A percentile compares a stretch with the other conserved stretches of the same genome.
phyloP scores from a whole-genome alignment of 1,284 basidiomycete species.

The Malassezia caprae region DNA sequence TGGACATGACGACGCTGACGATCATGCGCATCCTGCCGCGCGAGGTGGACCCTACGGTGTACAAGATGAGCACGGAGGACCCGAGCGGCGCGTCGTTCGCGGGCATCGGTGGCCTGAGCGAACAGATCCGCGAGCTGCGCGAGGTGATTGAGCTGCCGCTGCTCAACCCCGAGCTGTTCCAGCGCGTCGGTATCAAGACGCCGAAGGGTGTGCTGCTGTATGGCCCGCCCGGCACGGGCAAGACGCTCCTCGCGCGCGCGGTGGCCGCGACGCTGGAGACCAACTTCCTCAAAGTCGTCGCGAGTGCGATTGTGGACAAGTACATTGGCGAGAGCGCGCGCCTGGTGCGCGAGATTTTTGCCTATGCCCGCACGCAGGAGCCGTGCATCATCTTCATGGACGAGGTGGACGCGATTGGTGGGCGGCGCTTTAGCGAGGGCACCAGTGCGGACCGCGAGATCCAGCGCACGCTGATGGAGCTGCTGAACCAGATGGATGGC shows the following conservation, averaged over 20 bases:
- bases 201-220: slow-evolving; percentile 88
- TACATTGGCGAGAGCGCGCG: slow-evolving; percentile 97
- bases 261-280: slow-evolving; percentile 91
- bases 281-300: slow-evolving; percentile 97
- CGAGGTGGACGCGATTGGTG: slow-evolving; percentile 61
- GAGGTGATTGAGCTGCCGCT: slow-evolving; percentile 96
- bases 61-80: slow-evolving; percentile 99
- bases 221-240: slow-evolving; percentile 87
- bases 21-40: slow-evolving; percentile 92
- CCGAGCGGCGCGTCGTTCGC: slow-evolving; percentile 91
- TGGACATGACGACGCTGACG: slow-evolving; percentile 98
- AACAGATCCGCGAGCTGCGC: slow-evolving; percentile 90
- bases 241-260: slow-evolving; percentile 87
- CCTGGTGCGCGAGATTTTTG: slow-evolving; percentile 93
- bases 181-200: slow-evolving; percentile 88
- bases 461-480: slow-evolving; percentile 96
- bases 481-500: slow-evolving; percentile 98
- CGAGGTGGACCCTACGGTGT: slow-evolving; percentile 94
- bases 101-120: slow-evolving; percentile 87
- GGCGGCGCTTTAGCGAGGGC: slow-evolving; percentile 86
- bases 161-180: slow-evolving; percentile 87
- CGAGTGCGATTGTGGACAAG: slow-evolving; percentile 98
- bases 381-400: slow-evolving; percentile 99
- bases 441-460: slow-evolving; percentile 98
- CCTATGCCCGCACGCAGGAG: slow-evolving; percentile 90